Evolutionary conservation across 2,329 filamentous ascomycete species (phyloP), one percentile per base, ranked within the genome.

Genomic region (Pseudopyrenochaeta lycopersici): DNA sequence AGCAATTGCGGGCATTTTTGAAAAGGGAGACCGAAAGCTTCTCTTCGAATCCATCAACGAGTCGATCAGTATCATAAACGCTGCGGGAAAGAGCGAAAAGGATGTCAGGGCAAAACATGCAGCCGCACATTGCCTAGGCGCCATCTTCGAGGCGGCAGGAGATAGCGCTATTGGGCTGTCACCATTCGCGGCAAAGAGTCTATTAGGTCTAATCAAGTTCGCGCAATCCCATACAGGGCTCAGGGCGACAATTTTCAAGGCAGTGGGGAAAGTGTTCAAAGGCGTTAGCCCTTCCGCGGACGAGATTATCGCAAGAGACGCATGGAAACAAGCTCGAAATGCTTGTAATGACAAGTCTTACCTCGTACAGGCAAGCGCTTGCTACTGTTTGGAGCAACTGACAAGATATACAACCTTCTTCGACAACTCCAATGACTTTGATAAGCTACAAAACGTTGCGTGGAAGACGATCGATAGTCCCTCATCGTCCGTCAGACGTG

Each of bases 11-110:
- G 88, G 90, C 67, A 88, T 98, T 53, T 90, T 99, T 62, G 84
- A 83, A 14, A 89, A 90, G 60, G 95, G 95, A 11, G 94, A 97
- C 77, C 85, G 94, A 60, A 97, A 96, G 73, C 83, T 96, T 45
- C 84, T 99, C 2, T 97, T 96, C 71, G 95, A 99, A 76, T 96
- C 92, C 0, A 90, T 98, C 71, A 96, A 95, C 68, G 94, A 98
- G 63, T 82, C 98, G 10, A 82, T 93, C 9, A 81, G 79, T 10
- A 87, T 96, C 50, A 74, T 96, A 40, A 87, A 87, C 55, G 84
- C 84, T 42, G 86, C 89, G 17, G 71, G 73, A 29, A 97, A 96
- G 75, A 82, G 82, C 47, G 93, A 97, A 52, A 87, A 87, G 63
- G 92, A 97, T 66, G 75, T 90, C 46, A 87, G 88, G 68, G 85